These are phyloP conservation scores for Komagataella populi DNA, from an alignment of 805 yeast genomes.

Conservation along the genomic window DNA sequence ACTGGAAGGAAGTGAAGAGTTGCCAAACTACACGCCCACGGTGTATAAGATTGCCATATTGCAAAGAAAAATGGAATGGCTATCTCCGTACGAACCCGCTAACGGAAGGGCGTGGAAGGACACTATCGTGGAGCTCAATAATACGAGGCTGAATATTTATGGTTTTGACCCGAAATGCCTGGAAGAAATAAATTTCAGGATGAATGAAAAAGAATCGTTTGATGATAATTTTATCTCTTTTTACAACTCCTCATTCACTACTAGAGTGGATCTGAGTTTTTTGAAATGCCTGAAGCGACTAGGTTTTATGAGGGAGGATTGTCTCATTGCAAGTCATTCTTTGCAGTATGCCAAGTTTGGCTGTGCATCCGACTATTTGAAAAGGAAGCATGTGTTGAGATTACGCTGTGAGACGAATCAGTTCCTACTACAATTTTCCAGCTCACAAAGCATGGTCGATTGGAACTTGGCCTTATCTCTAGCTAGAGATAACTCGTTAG, in stretches of 20 bases:
- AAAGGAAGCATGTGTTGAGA: conserved; percentile 54
- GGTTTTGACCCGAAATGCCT: conserved; percentile 9
- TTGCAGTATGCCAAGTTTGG: conserved; percentile 80
- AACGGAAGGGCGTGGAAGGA: conserved; percentile 58
- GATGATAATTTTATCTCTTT: conserved; percentile 1
- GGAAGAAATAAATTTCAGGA: neutral
- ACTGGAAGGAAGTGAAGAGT: conserved; percentile 21
- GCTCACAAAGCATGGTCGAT: conserved; percentile 52
- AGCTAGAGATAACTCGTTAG: conserved; percentile 73
- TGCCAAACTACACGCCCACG: conserved; percentile 60
- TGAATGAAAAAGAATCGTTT: conserved; percentile 2
- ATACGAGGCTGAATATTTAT: conserved; percentile 74
- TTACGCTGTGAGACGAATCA: conserved; percentile 79
- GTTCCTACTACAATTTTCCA: conserved; percentile 49
- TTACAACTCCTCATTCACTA: conserved; percentile 16
- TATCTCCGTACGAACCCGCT: conserved; percentile 64
- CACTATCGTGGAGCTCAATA: conserved; percentile 61
- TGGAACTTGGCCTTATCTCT: conserved; percentile 67
- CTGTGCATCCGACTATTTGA: conserved; percentile 71
- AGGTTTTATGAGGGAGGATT: conserved; percentile 17
- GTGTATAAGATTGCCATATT: conserved; percentile 45
- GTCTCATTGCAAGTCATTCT: conserved; percentile 52
- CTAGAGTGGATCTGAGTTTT: conserved; percentile 13
- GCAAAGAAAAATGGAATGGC: conserved; percentile 59
- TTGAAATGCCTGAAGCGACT: conserved; percentile 8